Percentiles rank a stretch among this genome's conserved stretches.
Conservation (phyloP, 2,329 filamentous ascomycete species). For the Chaetomium globosum region DNA sequence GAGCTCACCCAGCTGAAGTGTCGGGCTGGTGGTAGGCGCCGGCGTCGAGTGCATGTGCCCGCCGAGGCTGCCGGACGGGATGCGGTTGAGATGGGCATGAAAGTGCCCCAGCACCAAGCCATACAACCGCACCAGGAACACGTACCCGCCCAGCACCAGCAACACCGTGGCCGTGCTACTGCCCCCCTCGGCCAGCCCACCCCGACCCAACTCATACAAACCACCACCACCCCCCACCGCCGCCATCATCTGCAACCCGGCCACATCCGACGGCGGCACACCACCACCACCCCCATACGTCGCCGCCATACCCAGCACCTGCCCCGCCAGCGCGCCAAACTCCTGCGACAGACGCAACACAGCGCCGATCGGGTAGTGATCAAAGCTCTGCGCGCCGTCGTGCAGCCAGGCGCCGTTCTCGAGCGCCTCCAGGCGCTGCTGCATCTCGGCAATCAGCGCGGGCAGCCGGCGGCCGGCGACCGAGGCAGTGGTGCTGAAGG, state of each 20-base stretch:
- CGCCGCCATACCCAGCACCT: not conserved
- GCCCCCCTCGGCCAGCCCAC: not conserved
- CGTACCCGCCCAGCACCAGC: not conserved
- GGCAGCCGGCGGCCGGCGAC: not conserved
- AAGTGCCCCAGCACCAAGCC: conserved; percentile 3
- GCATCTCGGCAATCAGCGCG: conserved; percentile 6
- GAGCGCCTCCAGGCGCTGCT: not conserved
- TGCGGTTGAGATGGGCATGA: not conserved
- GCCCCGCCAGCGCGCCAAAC: not conserved
- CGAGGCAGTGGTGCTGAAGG: not conserved
- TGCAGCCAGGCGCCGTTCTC: conserved; percentile 2
- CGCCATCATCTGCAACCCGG: not conserved
- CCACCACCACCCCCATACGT: not conserved
- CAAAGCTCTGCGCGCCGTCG: conserved; percentile 3
- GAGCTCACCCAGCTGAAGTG: not conserved
- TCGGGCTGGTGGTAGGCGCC: not conserved
- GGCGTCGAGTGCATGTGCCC: not conserved
- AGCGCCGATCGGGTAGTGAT: conserved; percentile 4
- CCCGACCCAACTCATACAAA: not conserved
- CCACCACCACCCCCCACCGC: not conserved
- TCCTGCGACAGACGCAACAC: not conserved
- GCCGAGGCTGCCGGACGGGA: not conserved
- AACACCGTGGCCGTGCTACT: not conserved
- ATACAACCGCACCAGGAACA: not conserved
- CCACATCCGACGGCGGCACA: not conserved